These are phyloP conservation scores for Phytophthora boehmeriae DNA, from an alignment of 352 stramenopile genomes.

Conservation along the genomic window DNA sequence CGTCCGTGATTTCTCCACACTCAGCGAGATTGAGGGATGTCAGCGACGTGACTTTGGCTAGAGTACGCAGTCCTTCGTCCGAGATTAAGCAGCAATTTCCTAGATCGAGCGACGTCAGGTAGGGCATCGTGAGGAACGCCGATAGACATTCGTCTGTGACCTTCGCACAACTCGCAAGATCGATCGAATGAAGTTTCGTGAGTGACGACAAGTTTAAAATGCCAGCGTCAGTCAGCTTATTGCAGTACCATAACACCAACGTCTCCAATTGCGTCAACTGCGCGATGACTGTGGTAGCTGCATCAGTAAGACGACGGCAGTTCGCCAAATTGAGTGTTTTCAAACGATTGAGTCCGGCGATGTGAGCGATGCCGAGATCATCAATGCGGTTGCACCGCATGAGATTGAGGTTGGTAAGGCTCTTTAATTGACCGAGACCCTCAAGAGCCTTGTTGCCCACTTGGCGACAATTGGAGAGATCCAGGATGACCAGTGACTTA, in stretches of 20 bases:
- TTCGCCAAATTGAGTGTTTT: slow-evolving; percentile 82
- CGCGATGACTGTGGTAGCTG: slow-evolving; percentile 41
- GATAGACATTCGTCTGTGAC: slow-evolving; percentile 60
- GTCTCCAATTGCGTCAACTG: slow-evolving; percentile 58
- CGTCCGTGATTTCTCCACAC: slow-evolving; percentile 72
- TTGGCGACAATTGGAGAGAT: slow-evolving; percentile 79
- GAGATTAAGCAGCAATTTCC: slow-evolving; percentile 83
- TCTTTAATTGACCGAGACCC: slow-evolving; percentile 57
- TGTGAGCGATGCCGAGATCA: slow-evolving; percentile 50
- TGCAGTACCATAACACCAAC: slow-evolving; percentile 86
- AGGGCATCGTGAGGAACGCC: slow-evolving; percentile 55
- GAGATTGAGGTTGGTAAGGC: slow-evolving; percentile 76
- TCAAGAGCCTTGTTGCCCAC: slow-evolving; percentile 65
- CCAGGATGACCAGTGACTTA: slow-evolving; percentile 57
- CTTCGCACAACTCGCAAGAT: slow-evolving; percentile 78
- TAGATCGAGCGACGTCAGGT: slow-evolving; percentile 73
- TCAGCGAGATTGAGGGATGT: slow-evolving; percentile 77
- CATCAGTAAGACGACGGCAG: slow-evolving; percentile 80
- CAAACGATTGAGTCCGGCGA: slow-evolving; percentile 51
- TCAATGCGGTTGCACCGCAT: slow-evolving; percentile 85
- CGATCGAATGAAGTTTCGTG: slow-evolving; percentile 63
- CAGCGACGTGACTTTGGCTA: slow-evolving; percentile 56
- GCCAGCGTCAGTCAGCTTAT: slow-evolving; percentile 78
- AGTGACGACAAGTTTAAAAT: slow-evolving; percentile 47
- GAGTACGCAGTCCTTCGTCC: slow-evolving; percentile 55